Evolutionary conservation across 2,329 filamentous ascomycete genomes (phyloP), one percentile per base, ranked within the genome.

Genomic region (Claviceps arundinis): DNA sequence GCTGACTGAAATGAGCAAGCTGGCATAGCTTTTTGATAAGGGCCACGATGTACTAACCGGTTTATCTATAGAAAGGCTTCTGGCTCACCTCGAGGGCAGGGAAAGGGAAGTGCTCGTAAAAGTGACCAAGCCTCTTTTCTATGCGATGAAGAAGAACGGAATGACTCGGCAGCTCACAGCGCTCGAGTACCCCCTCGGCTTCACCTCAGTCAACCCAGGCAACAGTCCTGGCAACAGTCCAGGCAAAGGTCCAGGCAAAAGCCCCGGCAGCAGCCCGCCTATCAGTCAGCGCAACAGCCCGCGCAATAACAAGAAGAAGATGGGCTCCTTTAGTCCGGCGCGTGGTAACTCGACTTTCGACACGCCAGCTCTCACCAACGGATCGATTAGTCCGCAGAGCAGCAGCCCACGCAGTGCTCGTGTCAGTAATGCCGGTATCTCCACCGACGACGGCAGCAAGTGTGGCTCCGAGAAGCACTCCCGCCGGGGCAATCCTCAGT

Each of bases 381-480:
- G 84, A 59, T 78, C 79, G 41, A 85, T 85, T 62, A 86, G 81
- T 56, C 82, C 82, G 1, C 80, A 82, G 59, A 86, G 79, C 63
- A 82, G 73, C 62, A 81, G 77, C 54, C 73, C 82, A 2, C 78
- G 82, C 4, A 87, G 82, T 64, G 78, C 80, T 2, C 80, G 74
- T 56, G 73, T 73, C 40, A 82, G 80, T 60, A 76, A 78, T 48
- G 64, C 70, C 14, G 73, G 70, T 24, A 67, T 68, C 34, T 59
- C 61, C 7, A 58, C 61, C 11, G 62, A 64, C 17, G 64, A 67
- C 11, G 58, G 58, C 41, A 53, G 54, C 48, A 62, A 58, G 48
- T 61, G 62, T 56, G 22, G 54, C n/a, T 46, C 57, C 16, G 47
- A 47, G n/a, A 50, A 55, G 34, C 38, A 53, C 8, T 46, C 52